Evolutionary conservation across 2,329 filamentous ascomycete species (phyloP), one percentile per base, ranked within the genome.

Genomic region (Emergomyces africanus): DNA sequence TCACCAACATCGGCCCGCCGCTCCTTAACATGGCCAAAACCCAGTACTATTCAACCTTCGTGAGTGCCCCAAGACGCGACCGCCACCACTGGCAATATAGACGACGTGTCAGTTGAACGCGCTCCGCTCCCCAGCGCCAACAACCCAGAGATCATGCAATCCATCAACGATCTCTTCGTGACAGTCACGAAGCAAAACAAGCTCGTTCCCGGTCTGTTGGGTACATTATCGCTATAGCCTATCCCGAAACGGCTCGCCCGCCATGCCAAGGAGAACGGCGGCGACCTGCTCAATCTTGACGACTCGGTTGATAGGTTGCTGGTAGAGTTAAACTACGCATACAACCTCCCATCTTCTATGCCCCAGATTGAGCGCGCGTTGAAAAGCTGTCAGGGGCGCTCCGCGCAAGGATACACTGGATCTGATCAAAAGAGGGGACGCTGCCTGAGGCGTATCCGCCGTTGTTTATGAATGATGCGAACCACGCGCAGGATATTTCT

Each of bases 41-140:
- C 2, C 78, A 75, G 62, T 75, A 71, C 6, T 81, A 80, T 61
- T 70, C 74, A 57, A 74, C 76, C 48, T 69, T 83, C 6, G 72
- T 80, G 61, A 70, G 67, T 18, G 66, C n/a, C 66, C 39, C 81
- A 79, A 64, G 77, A 82, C 60, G 39, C 66, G 20, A 68, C 70
- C 57, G 69, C 72, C 54, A 61, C 70, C 51, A 69, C 68, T 53
- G 72, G 69, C 20, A 68, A 71, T 63, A 73, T 73, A n/a, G 75
- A 75, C 60, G 67, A 66, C 25, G 75, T 75, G 59, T 69, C 69
- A 30, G 73, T 71, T 0, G 73, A 74, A 60, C 75, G 72, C 5
- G 69, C 68, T 0, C 72, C 73, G 28, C 63, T 75, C 15, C 71
- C 72, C 25, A 65, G 64, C 30, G 65, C 65, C 0, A 66, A 67